These are phyloP conservation scores for Neurospora tetraspora DNA, from an alignment of 495 filamentous ascomycete genomes.

Conservation along the genomic window DNA sequence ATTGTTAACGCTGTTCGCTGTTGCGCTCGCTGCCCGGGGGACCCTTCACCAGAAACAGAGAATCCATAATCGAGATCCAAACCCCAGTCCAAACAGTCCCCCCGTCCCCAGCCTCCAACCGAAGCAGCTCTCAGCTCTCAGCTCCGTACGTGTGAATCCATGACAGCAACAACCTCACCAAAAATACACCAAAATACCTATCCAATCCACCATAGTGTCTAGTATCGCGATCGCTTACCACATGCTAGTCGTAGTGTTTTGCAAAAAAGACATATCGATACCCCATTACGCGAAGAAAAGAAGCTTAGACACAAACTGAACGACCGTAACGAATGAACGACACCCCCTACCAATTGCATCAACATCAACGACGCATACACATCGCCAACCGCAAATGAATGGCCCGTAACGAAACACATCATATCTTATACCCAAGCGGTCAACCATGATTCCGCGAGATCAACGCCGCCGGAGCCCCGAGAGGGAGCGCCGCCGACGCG, in stretches of 20 bases:
- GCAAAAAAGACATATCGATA: not conserved
- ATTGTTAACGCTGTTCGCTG: not conserved
- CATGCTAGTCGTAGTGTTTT: not conserved
- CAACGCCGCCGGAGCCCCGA: constrained; percentile 41
- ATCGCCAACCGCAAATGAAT: constrained; percentile 13
- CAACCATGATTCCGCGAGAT: constrained; percentile 30
- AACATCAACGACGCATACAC: not conserved
- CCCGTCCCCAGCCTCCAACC: not conserved
- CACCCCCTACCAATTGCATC: not conserved
- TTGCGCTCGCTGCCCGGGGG: not conserved
- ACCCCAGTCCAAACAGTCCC: not conserved
- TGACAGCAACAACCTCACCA: too few relatives aligned
- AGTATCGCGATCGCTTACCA: not conserved
- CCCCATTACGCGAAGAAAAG: not conserved
- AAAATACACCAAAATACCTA: too few relatives aligned
- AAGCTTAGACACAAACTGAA: not conserved
- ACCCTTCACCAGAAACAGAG: not conserved
- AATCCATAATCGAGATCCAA: not conserved
- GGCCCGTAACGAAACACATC: constrained; percentile 10
- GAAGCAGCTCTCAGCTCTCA: not conserved
- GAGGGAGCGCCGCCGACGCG: constrained; percentile 39
- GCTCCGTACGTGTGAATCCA: not conserved
- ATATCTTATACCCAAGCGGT: constrained; percentile 7
- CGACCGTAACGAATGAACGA: constrained; percentile 4
- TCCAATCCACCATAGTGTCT: not conserved